Conservation (phyloP, 345 rosid species). For the Salix suchowensis region DNA sequence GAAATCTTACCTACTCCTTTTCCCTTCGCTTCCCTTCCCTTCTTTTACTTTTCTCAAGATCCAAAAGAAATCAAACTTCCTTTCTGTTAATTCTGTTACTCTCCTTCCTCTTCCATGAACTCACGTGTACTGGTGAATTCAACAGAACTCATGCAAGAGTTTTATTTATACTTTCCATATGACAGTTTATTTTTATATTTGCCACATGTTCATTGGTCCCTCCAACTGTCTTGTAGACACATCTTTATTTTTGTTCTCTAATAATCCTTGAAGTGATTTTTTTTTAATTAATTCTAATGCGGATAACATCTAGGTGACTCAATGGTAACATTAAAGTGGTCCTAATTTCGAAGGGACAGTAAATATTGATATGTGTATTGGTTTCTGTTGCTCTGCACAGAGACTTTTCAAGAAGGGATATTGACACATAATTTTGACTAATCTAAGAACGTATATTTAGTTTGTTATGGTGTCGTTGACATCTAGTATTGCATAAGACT, state of each 20-base stretch:
- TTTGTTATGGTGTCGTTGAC: too few relatives aligned
- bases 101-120: background rate
- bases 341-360: background rate
- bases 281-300: background rate
- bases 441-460: too few relatives aligned
- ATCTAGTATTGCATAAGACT: background rate
- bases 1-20: background rate
- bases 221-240: background rate
- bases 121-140: background rate
- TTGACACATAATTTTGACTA: background rate
- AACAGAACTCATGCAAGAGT: background rate
- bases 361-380: background rate
- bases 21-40: background rate
- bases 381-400: background rate
- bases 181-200: background rate
- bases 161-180: background rate
- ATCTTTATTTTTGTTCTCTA: background rate
- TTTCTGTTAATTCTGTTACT: background rate
- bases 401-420: background rate
- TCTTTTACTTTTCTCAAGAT: background rate
- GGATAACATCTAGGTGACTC: background rate
- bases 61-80: background rate
- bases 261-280: background rate
- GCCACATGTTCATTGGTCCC: background rate
- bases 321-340: background rate